phyloP scores from a whole-genome alignment of 257 asterid genomes.

The Mitragyna speciosa region DNA sequence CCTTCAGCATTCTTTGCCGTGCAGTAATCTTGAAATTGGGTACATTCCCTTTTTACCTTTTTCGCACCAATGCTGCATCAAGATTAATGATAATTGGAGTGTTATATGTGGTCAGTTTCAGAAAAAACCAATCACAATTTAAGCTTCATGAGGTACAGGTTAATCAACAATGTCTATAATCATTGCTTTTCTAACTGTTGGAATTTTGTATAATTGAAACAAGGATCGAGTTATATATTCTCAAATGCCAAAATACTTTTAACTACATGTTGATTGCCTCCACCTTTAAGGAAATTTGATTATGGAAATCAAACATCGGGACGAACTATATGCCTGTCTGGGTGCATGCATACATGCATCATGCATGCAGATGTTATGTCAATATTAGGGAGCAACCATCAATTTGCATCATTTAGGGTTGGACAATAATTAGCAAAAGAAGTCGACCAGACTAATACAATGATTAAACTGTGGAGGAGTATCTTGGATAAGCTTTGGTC shows the following conservation, averaged over 20 bases:
- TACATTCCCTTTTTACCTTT: constrained; percentile 62
- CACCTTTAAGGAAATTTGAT: background rate
- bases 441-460: too few relatives aligned
- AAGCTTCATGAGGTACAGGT: background rate
- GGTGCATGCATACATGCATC: background rate
- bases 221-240: background rate
- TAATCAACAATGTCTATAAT: background rate
- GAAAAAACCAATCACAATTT: background rate
- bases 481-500: background rate
- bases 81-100: background rate
- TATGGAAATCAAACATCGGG: background rate
- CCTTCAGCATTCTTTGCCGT: constrained; percentile 54
- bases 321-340: background rate
- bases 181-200: background rate
- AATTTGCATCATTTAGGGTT: too few relatives aligned
- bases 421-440: too few relatives aligned
- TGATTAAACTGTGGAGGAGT: background rate
- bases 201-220: background rate
- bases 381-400: background rate
- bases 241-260: background rate
- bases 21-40: constrained; percentile 70
- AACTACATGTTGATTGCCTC: background rate
- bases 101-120: background rate
- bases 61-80: constrained; percentile 74
- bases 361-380: background rate